Evolutionary conservation across 1,284 basidiomycete genomes (phyloP).

Genomic region (Ganoderma lucidum): DNA sequence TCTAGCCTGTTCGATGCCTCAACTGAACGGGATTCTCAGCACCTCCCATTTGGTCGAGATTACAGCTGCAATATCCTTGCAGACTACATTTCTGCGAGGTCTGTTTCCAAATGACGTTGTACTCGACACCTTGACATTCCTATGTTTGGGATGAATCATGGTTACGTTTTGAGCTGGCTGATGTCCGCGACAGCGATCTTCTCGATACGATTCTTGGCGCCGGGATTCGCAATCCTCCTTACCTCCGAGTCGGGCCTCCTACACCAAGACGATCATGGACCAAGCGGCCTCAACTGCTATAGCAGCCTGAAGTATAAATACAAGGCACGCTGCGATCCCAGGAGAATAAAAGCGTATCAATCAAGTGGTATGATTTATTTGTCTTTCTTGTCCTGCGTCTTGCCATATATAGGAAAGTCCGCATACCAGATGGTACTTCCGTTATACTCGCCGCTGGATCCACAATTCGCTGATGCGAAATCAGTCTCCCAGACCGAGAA

Average conservation of each 20-base stretch:
- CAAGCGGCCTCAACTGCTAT: not conserved
- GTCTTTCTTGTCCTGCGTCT: not conserved
- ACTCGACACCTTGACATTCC: not conserved
- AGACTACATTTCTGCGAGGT: not conserved
- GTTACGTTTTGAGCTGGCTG: not conserved
- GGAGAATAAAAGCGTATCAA: not conserved
- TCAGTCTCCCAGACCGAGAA: not conserved
- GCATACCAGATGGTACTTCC: not conserved
- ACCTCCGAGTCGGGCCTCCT: not conserved
- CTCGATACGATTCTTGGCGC: not conserved
- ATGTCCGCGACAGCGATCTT: not conserved
- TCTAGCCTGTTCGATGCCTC: not conserved
- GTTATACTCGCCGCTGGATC: not conserved
- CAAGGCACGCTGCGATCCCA: not conserved
- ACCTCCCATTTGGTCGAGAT: not conserved
- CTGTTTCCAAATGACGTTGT: not conserved
- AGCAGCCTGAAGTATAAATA: not conserved
- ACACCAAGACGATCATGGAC: not conserved
- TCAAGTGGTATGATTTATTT: conserved; percentile 7
- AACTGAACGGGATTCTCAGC: not conserved
- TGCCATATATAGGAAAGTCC: not conserved
- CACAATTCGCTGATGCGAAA: conserved; percentile 1
- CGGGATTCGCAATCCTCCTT: not conserved
- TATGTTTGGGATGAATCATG: not conserved
- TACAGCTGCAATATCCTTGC: not conserved